A percentile compares a stretch with the other conserved stretches of the same genome.
Conservation (phyloP, 352 stramenopile genomes). For the Phytophthora ramorum region DNA sequence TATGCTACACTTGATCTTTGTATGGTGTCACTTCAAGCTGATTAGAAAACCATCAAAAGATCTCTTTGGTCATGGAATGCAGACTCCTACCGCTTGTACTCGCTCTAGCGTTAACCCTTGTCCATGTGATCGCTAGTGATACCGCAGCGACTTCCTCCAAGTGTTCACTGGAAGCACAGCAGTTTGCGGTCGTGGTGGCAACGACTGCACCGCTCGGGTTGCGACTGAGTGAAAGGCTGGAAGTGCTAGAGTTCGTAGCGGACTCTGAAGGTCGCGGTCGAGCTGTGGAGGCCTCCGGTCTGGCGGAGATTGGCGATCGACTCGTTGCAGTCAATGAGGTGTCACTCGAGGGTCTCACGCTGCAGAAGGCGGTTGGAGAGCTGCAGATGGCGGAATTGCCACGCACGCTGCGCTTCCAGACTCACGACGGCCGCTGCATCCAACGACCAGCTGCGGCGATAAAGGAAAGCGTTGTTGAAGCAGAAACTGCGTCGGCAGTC, state of each 20-base stretch:
- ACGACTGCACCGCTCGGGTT: conserved; percentile 58
- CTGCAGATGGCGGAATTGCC: conserved; percentile 50
- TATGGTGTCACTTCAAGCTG: conserved; percentile 21
- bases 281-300: conserved; percentile 63
- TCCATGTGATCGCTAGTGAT: conserved; percentile 3
- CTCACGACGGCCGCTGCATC: conserved; percentile 57
- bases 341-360: conserved; percentile 38
- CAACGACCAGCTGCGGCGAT: conserved; percentile 8
- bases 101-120: conserved; percentile 2
- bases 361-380: conserved; percentile 49
- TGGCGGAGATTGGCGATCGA: conserved; percentile 75
- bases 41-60: conserved; percentile 8
- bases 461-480: conserved; percentile 28
- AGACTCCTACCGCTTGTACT: conserved; percentile 17
- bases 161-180: conserved; percentile 35
- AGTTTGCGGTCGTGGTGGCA: conserved; percentile 55
- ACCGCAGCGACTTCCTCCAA: conserved; percentile 1
- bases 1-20: conserved; percentile 13
- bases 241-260: conserved; percentile 70
- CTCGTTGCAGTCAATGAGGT: conserved; percentile 67
- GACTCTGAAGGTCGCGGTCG: conserved; percentile 61
- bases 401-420: conserved; percentile 66
- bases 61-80: not conserved
- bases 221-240: conserved; percentile 64
- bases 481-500: conserved; percentile 17